phyloP scores from a whole-genome alignment of 768 basidiomycete genomes.

The Amanita subjunquillea region DNA sequence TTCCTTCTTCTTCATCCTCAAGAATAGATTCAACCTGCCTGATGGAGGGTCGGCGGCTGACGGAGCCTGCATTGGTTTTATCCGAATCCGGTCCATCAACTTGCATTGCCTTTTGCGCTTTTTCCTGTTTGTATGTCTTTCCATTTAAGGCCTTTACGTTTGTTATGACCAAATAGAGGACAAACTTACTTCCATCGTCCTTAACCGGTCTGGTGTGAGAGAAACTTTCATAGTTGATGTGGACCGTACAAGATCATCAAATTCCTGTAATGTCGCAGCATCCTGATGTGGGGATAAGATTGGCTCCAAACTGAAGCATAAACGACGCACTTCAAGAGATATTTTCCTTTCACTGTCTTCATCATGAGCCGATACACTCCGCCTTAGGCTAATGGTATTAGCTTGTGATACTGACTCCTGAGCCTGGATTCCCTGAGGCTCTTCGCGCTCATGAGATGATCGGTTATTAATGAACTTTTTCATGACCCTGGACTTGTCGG shows the following conservation, averaged over 20 bases:
- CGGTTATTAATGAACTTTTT: slow-evolving; percentile 43
- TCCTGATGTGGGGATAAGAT: slow-evolving; percentile 27
- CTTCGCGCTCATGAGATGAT: slow-evolving; percentile 27
- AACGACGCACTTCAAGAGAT: slow-evolving; percentile 18
- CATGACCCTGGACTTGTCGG: slow-evolving; percentile 52
- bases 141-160: slow-evolving; percentile 11
- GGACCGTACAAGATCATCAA: slow-evolving; percentile 88
- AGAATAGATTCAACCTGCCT: slow-evolving; percentile 54
- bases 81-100: slow-evolving; percentile 26
- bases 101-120: slow-evolving; percentile 36
- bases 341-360: slow-evolving; percentile 17
- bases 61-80: slow-evolving; percentile 18
- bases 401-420: background rate
- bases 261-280: slow-evolving; percentile 59
- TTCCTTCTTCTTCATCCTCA: slow-evolving; percentile 61
- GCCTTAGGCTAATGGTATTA: slow-evolving; percentile 9
- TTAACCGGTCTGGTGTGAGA: slow-evolving; percentile 87
- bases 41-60: slow-evolving; percentile 30
- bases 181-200: slow-evolving; percentile 79
- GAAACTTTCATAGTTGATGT: slow-evolving; percentile 92
- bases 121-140: slow-evolving; percentile 71
- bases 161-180: slow-evolving; percentile 23
- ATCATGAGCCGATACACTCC: slow-evolving; percentile 24
- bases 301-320: slow-evolving; percentile 5
- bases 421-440: background rate